These are phyloP conservation scores for Raddia distichophylla DNA, from an alignment of 176 grass and related monocot species.

Conservation along the genomic window DNA sequence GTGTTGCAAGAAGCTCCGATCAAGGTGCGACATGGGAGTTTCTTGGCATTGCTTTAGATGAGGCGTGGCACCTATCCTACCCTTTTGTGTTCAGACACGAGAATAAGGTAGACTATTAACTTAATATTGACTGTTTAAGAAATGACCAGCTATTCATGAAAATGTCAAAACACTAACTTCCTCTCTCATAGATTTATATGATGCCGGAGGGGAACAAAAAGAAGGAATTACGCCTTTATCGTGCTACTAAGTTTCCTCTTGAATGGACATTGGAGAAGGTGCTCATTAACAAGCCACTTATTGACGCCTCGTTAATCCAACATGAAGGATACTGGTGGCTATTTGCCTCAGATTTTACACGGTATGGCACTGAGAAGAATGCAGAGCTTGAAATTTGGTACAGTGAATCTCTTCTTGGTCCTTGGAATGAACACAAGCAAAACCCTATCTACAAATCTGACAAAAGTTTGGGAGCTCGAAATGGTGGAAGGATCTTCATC, in stretches of 20 bases:
- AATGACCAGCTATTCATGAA: background rate
- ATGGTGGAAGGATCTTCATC: conserved; percentile 88
- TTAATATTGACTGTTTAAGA: conserved; percentile 9
- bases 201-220: conserved; percentile 98
- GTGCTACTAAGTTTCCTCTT: conserved; percentile 88
- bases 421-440: conserved; percentile 85
- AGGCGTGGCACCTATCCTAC: conserved; percentile 96
- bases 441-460: conserved; percentile 93
- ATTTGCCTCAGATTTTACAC: conserved; percentile 91
- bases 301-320: conserved; percentile 81
- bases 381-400: conserved; percentile 99
- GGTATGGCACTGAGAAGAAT: conserved; percentile 85
- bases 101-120: conserved; percentile 66
- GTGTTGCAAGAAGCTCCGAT: conserved; percentile 86
- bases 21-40: conserved; percentile 96
- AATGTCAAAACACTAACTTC: conserved; percentile 30
- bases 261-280: conserved; percentile 94
- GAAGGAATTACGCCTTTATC: conserved; percentile 90
- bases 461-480: conserved; percentile 95
- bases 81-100: conserved; percentile 95
- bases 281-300: conserved; percentile 78
- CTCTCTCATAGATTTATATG: conserved; percentile 82
- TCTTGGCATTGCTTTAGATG: conserved; percentile 89
- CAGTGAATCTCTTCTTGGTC: conserved; percentile 83
- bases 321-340: conserved; percentile 78